phyloP scores from a whole-genome alignment of 805 yeast genomes.

The Diddensiella caesifluorescens region DNA sequence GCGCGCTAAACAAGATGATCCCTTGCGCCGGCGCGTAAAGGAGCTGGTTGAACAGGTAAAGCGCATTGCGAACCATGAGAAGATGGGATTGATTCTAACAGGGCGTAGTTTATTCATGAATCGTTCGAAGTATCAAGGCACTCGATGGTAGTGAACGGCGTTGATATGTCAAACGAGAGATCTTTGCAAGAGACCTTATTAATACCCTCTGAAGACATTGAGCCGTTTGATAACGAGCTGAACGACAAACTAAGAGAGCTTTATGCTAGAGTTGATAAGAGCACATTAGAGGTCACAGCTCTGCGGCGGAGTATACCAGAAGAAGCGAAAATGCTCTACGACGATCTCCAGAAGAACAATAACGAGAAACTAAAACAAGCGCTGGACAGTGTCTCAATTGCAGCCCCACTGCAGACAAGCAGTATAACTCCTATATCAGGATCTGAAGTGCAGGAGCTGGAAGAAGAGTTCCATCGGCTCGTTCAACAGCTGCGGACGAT shows the following conservation, averaged over 20 bases:
- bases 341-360: no score
- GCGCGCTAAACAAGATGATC: slow-evolving; percentile 33
- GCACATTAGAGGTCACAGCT: slow-evolving; percentile 51
- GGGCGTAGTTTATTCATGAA: slow-evolving; percentile 38
- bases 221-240: slow-evolving; percentile 64
- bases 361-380: no score
- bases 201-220: slow-evolving; percentile 39
- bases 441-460: neutral
- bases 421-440: no score
- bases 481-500: neutral
- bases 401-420: no score
- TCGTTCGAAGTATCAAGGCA: slow-evolving; percentile 53
- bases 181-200: slow-evolving; percentile 23
- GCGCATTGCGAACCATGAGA: no score
- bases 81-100: no score
- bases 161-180: slow-evolving; percentile 32
- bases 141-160: slow-evolving; percentile 57
- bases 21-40: slow-evolving; percentile 42
- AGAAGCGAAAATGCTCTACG: slow-evolving; percentile 31
- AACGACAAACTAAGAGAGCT: slow-evolving; percentile 54
- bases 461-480: neutral
- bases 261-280: slow-evolving; percentile 56
- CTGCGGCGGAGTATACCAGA: slow-evolving; percentile 39
- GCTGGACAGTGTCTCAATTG: no score
- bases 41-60: slow-evolving; percentile 23